A percentile compares a stretch with the other conserved stretches of the same genome.
Evolutionary conservation across 2,329 filamentous ascomycete species (phyloP).

Genomic region (Colletotrichum musicola): DNA sequence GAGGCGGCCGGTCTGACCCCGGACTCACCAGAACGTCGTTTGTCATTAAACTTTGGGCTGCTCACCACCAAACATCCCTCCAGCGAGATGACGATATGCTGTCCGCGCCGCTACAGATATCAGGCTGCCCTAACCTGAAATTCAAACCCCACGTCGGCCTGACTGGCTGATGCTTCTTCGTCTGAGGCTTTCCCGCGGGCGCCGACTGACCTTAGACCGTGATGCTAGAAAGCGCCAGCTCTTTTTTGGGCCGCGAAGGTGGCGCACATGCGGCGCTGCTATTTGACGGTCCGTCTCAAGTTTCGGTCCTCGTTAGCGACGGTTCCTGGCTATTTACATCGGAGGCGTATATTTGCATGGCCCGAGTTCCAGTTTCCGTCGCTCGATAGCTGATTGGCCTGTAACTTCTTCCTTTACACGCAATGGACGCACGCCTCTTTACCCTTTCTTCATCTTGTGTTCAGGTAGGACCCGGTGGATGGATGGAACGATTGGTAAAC

Average conservation of each 20-base stretch:
- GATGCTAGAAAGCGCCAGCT: slow-evolving; percentile 22
- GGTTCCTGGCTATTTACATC: slow-evolving; percentile 24
- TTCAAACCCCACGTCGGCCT: slow-evolving; percentile 5
- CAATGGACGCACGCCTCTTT: slow-evolving; percentile 12
- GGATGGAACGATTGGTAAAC: too few species aligned
- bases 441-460: not conserved
- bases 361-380: slow-evolving; percentile 14
- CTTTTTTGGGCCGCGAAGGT: slow-evolving; percentile 7
- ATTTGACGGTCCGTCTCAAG: slow-evolving; percentile 11
- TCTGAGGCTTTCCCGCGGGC: slow-evolving; percentile 8
- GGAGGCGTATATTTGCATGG: slow-evolving; percentile 9
- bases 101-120: slow-evolving; percentile 1
- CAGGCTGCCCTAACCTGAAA: too few species aligned
- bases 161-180: slow-evolving; percentile 1
- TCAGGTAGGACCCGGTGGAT: too few species aligned
- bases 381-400: too few species aligned
- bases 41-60: slow-evolving; percentile 5
- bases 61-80: slow-evolving; percentile 11
- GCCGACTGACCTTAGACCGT: slow-evolving; percentile 1
- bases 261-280: slow-evolving; percentile 8
- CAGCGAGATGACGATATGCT: slow-evolving; percentile 28
- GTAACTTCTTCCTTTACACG: not conserved
- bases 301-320: slow-evolving; percentile 3
- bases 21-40: slow-evolving; percentile 16
- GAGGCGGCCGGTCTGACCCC: slow-evolving; percentile 18